Evolutionary conservation across 2,329 filamentous ascomycete genomes (phyloP), one percentile per base, ranked within the genome.

Genomic region (Rhexocercosporidium sp.): DNA sequence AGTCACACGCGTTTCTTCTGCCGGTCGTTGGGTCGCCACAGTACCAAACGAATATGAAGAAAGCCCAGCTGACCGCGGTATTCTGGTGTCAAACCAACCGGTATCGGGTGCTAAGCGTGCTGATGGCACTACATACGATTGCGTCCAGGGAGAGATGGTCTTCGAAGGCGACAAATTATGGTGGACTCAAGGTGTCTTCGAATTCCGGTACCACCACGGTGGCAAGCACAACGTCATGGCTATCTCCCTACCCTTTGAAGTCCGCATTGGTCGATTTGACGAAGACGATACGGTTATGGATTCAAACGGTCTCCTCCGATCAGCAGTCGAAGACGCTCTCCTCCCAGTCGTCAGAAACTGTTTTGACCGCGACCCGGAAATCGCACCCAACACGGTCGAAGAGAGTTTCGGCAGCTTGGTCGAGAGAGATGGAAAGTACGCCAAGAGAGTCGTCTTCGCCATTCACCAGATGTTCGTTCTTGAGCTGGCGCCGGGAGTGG

Each of bases 401-500:
- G 95, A 98, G 77, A 83, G 88, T 2, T 99, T 97, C 78, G 96
- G 96, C 0, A 88, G 88, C 57, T 84, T 94, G 47, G 92, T 97
- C 1, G 94, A 97, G 76, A 84, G 94, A 27, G 92, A 97, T 72
- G 88, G 90, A 70, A 97, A 97, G 79, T 98, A 94, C 74, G 91
- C 95, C 0, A 92, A 90, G 79, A 84, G 96, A 49, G 92, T 98
- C 12, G 94, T 98, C 0, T 98, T 97, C 78, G 96, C 94, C 4
- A 93, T 99, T 31, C 91, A 92, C 70, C 92, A 97, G 78, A 97
- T 97, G 94, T 96, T 99, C 78, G 96, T 94, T 61, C 92, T 99
- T 68, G 96, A 99, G 78, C 94, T 99, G 77, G 93, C 96, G 1
- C 91, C 94, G 0, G 93, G 93, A 53, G 95, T 98, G 0, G 96